These are phyloP conservation scores for Globisporangium emineosum DNA, from an alignment of 352 stramenopile genomes.

Conservation along the genomic window DNA sequence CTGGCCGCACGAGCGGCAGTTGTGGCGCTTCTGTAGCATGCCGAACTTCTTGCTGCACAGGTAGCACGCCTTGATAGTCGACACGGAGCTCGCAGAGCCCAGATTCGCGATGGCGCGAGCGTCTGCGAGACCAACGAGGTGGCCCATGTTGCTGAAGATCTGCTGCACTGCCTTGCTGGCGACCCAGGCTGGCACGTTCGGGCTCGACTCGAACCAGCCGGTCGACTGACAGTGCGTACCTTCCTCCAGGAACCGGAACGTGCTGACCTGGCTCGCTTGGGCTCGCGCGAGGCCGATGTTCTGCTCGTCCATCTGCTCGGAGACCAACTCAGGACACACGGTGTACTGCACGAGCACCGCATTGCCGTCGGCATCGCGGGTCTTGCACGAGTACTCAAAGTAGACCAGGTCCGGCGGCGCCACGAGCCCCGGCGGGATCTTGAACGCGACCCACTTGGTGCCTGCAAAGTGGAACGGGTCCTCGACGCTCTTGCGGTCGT, in stretches of 20 bases:
- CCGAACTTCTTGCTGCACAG: constrained; percentile 31
- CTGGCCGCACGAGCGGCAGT: constrained; percentile 16
- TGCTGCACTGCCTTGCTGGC: constrained; percentile 5
- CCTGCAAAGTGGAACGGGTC: constrained; percentile 50
- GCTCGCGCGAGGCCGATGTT: constrained; percentile 20
- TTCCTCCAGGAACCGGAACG: constrained; percentile 7
- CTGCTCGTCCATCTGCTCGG: constrained; percentile 27
- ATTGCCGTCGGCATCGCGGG: constrained; percentile 26
- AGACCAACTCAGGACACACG: constrained; percentile 14
- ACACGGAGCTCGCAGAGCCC: not conserved
- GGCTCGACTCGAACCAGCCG: constrained; percentile 5
- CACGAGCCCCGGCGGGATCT: constrained; percentile 23
- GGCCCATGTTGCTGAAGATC: constrained; percentile 2
- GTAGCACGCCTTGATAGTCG: constrained; percentile 16
- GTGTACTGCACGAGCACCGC: constrained; percentile 26
- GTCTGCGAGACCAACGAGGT: constrained; percentile 11
- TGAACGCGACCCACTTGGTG: constrained; percentile 39
- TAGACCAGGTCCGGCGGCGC: constrained; percentile 37
- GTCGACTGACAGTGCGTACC: constrained; percentile 11
- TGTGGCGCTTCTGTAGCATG: constrained; percentile 22
- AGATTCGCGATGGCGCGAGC: constrained; percentile 12
- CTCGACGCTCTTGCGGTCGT: constrained; percentile 22
- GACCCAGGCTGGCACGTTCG: not conserved
- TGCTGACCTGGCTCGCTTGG: constrained; percentile 9
- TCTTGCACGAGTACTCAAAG: constrained; percentile 37